A percentile compares a stretch with the other conserved stretches of the same genome.
Conservation (phyloP, 2,329 filamentous ascomycete species). For the Dryadomyces quercus-mongolicae region DNA sequence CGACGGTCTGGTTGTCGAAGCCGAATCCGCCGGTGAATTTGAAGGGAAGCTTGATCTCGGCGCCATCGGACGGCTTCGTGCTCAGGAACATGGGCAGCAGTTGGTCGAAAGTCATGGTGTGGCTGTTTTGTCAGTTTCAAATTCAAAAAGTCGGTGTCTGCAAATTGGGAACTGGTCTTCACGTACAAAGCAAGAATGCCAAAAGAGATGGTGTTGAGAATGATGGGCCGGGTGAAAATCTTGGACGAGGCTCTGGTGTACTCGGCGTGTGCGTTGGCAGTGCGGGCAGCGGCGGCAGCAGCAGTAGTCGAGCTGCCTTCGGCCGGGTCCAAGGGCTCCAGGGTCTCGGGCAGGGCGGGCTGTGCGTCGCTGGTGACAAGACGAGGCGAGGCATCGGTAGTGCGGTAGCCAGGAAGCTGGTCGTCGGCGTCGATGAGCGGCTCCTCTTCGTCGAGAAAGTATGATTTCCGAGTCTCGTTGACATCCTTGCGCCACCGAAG, state of each 20-base stretch:
- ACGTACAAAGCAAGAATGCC: conserved; percentile 92
- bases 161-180: not conserved
- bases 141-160: too few relatives aligned
- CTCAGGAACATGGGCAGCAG: conserved; percentile 87
- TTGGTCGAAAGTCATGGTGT: conserved; percentile 94
- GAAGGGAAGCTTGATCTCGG: conserved; percentile 49
- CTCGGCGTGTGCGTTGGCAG: conserved; percentile 8
- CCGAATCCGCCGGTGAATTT: conserved; percentile 81
- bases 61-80: conserved; percentile 38
- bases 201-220: conserved; percentile 80
- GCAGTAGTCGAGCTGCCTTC: conserved; percentile 13
- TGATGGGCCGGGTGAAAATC: conserved; percentile 73
- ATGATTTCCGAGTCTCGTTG: conserved; percentile 16
- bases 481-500: conserved; percentile 20
- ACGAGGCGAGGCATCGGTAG: conserved; percentile 29
- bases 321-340: conserved; percentile 10
- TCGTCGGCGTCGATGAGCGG: conserved; percentile 51
- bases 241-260: conserved; percentile 16
- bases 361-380: conserved; percentile 7
- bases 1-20: conserved; percentile 71
- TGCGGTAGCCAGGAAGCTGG: conserved; percentile 56
- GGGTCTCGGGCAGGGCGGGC: conserved; percentile 21
- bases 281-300: not conserved
- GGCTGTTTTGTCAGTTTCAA: conserved; percentile 37
- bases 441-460: conserved; percentile 31